A percentile compares a stretch with the other conserved stretches of the same genome.
phyloP scores from a whole-genome alignment of 2,329 filamentous ascomycete genomes.

The Fusarium irregulare region DNA sequence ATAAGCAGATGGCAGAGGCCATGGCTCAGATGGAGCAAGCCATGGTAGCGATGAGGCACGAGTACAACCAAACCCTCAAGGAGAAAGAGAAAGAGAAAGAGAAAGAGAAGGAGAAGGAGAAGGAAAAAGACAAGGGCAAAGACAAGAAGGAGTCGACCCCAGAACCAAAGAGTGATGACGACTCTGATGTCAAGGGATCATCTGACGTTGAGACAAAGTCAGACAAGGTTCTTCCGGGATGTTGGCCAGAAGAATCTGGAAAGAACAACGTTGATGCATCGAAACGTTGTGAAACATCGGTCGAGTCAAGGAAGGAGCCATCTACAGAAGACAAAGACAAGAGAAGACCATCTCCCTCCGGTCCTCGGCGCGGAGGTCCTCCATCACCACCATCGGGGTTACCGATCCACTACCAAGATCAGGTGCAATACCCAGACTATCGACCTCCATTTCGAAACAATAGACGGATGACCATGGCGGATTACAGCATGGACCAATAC shows the following conservation, averaged over 20 bases:
- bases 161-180: constrained; percentile 20
- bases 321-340: constrained; percentile 29
- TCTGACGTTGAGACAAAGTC: constrained; percentile 10
- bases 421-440: neutral
- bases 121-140: constrained; percentile 8
- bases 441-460: neutral
- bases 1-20: constrained; percentile 42
- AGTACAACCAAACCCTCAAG: constrained; percentile 33
- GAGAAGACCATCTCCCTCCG: neutral
- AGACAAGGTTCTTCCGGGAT: constrained; percentile 26
- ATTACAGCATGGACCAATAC: constrained; percentile 25
- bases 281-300: constrained; percentile 1
- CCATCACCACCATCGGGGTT: constrained; percentile 6
- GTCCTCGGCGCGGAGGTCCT: neutral
- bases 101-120: constrained; percentile 6
- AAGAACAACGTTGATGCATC: constrained; percentile 32
- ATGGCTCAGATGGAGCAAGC: constrained; percentile 44
- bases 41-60: constrained; percentile 43
- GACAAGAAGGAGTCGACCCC: neutral
- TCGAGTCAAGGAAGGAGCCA: constrained; percentile 11
- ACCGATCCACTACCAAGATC: neutral
- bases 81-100: constrained; percentile 28
- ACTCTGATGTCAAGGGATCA: constrained; percentile 13
- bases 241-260: constrained; percentile 40
- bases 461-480: constrained; percentile 18